Evolutionary conservation across 495 filamentous ascomycete genomes (phyloP), one percentile per base, ranked within the genome.

Genomic region (Aspergillus saccharolyticus): DNA sequence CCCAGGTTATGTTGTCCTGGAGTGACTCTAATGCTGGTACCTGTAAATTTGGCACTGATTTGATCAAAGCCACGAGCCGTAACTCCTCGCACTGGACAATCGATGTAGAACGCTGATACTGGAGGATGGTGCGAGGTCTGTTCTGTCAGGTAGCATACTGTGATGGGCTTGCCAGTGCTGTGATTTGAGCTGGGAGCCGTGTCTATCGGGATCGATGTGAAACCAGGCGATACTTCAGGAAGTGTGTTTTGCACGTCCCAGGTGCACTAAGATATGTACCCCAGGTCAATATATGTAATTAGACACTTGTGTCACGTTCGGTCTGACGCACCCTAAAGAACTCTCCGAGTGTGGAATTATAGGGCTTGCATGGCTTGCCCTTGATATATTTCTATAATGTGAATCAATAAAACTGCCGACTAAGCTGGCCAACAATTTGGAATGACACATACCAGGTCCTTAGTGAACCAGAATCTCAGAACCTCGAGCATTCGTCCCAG

Each of bases 121-220:
- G 94, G 94, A 15, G 94, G 94, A 77, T 98, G 94, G 58, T 98
- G 94, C 7, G 93, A 97, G n/a, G 94, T 96, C 72, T 98, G 94
- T 70, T 98, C 94, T 6, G 94, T 98, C 61, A 98, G 75, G 64
- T 92, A 98, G 28, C 90, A 96, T 50, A 98, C 82, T 56, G 85
- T 85, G 63, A 93, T 81, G 19, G 78, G 77, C 81, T 85, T 63
- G 47, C 80, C 67, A 57, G 73, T 75, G 49, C 71, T 60, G 46
- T 68, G 60, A 8, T 69, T 69, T 12, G 64, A 64, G 21, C 61
- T 63, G 20, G 66, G 62, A 20, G 64, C 43, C 20, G 62, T 57
- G 72, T 66, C 83, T 69, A 69, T 80, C 33, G 70, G 48, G 57
- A 58, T 54, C 47, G 67, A 46, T 56, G 74, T 58, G 39, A 69